A percentile compares a stretch with the other conserved stretches of the same genome.
Evolutionary conservation across 345 rosid genomes (phyloP).

Genomic region (Eucalyptus sp.): DNA sequence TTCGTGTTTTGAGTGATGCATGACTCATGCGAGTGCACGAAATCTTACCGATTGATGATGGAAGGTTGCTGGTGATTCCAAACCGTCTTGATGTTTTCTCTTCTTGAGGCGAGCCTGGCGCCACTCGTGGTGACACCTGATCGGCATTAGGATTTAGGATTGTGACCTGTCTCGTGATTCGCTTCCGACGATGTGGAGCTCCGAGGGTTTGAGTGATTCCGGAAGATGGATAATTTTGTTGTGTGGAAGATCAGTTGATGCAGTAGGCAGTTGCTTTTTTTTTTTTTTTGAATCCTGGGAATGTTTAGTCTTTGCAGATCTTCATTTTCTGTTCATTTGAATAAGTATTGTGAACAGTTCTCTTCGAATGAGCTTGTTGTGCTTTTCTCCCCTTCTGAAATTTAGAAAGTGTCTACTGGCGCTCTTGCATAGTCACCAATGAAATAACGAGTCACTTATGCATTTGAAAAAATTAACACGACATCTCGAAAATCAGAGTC

Average conservation of each 20-base stretch:
- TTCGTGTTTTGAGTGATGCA: background rate
- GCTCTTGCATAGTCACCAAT: background rate
- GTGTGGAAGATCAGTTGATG: background rate
- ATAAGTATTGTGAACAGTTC: background rate
- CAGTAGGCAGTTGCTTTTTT: background rate
- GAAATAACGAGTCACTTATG: background rate
- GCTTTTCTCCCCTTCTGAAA: background rate
- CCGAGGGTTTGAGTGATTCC: background rate
- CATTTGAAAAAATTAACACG: background rate
- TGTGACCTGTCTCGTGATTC: background rate
- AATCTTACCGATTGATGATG: background rate
- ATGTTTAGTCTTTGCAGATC: background rate
- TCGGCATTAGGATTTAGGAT: background rate
- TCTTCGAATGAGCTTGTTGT: background rate
- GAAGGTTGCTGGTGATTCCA: background rate
- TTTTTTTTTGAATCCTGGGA: background rate
- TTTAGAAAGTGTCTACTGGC: background rate
- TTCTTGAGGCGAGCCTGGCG: background rate
- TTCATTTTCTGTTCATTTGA: background rate
- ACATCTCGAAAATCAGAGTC: background rate
- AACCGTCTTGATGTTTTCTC: background rate
- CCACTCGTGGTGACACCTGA: background rate
- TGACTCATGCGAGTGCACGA: background rate
- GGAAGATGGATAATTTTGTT: background rate
- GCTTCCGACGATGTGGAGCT: background rate